Evolutionary conservation across 352 stramenopile genomes (phyloP), one percentile per base, ranked within the genome.

Genomic region (Aphanomyces stellatus): DNA sequence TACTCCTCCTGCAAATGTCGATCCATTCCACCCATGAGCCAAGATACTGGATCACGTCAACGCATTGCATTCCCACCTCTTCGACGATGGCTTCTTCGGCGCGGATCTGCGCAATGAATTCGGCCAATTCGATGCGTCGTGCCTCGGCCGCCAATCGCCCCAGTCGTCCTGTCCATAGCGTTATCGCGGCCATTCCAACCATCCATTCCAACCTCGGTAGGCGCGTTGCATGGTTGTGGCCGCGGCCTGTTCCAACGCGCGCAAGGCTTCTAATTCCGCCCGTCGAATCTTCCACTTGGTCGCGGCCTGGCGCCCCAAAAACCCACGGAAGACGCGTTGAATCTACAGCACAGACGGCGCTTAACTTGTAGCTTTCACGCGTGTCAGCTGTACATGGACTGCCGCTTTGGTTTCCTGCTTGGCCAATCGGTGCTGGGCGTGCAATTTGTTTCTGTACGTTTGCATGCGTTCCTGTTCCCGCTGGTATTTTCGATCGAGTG

Each of bases 21-120:
- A n/a, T n/a, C n/a, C n/a, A n/a, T n/a, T n/a, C n/a, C 13, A 33
- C 31, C 13, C 28, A 2, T 35, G 49, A 57, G 28, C 2, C 13
- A 6, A 22, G 4, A 6, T 27, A n/a, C 5, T 51, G 6, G 13
- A 35, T 13, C 34, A 46, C n/a, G 11, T 46, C 37, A 2, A 46
- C 37, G 0, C 0, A 0, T 2, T 46, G 13, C 37, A n/a, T 46
- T 46, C 37, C 37, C 13, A 67, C 77, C 65, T 98, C 91, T 57
- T 98, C 92, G 11, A 88, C 82, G 37, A 90, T 86, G 22, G 89
- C 88, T 65, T 98, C 92, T 53, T 97, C 87, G 10, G 87, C 82
- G 27, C 92, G 83, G 43, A 98, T 82, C 37, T 93, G 79, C 27
- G 88, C 88, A 55, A 98, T 96, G 69, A 97, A 98, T 72, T 98